Evolutionary conservation across 164 flowering plant genomes (phyloP), one percentile per base, ranked within the genome.

Genomic region (Tetrastigma voinierianum): DNA sequence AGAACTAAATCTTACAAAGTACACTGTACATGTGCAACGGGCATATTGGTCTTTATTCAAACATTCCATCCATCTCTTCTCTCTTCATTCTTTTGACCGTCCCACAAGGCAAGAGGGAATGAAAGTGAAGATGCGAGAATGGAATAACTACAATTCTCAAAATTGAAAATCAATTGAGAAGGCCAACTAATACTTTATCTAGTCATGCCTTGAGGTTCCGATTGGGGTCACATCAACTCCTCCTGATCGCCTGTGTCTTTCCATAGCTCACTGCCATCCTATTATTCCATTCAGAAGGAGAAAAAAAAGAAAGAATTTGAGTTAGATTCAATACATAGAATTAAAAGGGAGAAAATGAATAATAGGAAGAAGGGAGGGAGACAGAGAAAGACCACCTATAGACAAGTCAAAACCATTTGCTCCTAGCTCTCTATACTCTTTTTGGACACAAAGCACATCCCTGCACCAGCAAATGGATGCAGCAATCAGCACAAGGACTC

Each of bases 381-480:
- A 66, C 40, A 58, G 55, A 44, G 63, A 67, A 20, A 57, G n/a
- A n/a, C n/a, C n/a, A 63, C 70, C 75, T 44, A 77, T 69, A 0
- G 74, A 64, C 71, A 70, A 45, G 65, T 82, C 80, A 45, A 77
- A 76, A 9, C 90, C 88, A 40, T 68, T 45, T 75, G 60, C n/a
- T n/a, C n/a, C n/a, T 56, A 86, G 83, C 76, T 84, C 84, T 58
- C 87, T 68, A 57, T 86, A 78, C 69, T 84, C 87, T 65, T 84
- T n/a, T n/a, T n/a, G n/a, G 91, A 48, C 84, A 80, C 51, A 84
- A 61, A 3, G 87, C 82, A 61, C 88, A 87, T 18, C 49, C 18
- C 77, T 81, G 46, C 88, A 84, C 15, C 73, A 82, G 55, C 62
- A 81, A n/a, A 64, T 84, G 87, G 56, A 80, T 65, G 40, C 80